Percentiles rank a stretch among this genome's conserved stretches.
Evolutionary conservation across 1,139 yeast genomes (phyloP).

Genomic region (Eremothecium sinecaudum): DNA sequence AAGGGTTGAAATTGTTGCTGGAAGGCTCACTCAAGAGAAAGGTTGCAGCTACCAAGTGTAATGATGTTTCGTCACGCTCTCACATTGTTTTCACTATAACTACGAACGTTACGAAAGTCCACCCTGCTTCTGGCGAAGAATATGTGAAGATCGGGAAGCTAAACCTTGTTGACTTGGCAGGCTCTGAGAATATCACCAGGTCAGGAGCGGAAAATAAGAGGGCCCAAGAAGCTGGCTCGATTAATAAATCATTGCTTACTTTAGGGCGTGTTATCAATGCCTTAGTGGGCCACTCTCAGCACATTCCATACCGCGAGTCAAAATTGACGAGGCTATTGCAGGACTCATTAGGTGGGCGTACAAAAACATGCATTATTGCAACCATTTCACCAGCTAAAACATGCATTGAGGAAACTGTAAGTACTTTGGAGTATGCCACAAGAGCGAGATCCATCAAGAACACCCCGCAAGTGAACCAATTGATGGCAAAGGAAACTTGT

Average conservation of each 20-base stretch:
- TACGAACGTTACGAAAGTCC: constrained; percentile 38
- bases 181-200: constrained; percentile 58
- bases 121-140: constrained; percentile 34
- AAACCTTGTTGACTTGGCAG: constrained; percentile 71
- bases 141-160: constrained; percentile 49
- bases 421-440: constrained; percentile 57
- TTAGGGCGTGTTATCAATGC: constrained; percentile 57
- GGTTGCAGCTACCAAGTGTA: constrained; percentile 61
- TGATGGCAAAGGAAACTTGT: constrained; percentile 41
- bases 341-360: constrained; percentile 59
- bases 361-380: constrained; percentile 56
- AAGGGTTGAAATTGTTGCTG: constrained; percentile 38
- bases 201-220: constrained; percentile 51
- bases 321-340: constrained; percentile 53
- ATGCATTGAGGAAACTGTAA: constrained; percentile 52
- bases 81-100: constrained; percentile 66
- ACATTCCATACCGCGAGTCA: constrained; percentile 59
- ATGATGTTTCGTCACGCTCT: constrained; percentile 64
- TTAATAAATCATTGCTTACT: constrained; percentile 55
- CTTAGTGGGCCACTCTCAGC: constrained; percentile 37
- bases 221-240: constrained; percentile 61
- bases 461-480: constrained; percentile 54
- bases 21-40: constrained; percentile 47
- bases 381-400: constrained; percentile 60
- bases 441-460: constrained; percentile 58